Evolutionary conservation across 179 eudicot genomes (phyloP).

Genomic region (Heliamphora pulchella): DNA sequence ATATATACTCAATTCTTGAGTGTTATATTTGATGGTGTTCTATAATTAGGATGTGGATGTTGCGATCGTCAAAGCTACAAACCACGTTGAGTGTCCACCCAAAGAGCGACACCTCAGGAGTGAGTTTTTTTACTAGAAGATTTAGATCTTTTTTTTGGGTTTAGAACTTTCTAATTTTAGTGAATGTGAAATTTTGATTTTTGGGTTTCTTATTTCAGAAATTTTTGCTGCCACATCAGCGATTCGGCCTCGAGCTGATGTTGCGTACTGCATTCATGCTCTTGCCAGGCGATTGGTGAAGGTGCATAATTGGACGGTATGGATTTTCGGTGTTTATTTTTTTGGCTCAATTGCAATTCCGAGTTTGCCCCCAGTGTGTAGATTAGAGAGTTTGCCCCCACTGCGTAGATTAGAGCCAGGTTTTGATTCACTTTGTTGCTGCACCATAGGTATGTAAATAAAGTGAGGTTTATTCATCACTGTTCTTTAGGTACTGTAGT

Average conservation of each 20-base stretch:
- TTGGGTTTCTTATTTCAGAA: slow-evolving; percentile 35
- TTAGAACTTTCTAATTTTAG: slow-evolving; percentile 10
- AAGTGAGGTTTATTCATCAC: neutral
- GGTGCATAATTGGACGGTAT: slow-evolving; percentile 92
- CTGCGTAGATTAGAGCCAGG: no score
- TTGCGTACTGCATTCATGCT: slow-evolving; percentile 75
- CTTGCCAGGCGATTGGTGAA: slow-evolving; percentile 73
- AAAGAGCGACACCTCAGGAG: slow-evolving; percentile 91
- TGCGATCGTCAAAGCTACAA: slow-evolving; percentile 93
- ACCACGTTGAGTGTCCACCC: slow-evolving; percentile 93
- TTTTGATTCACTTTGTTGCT: no score
- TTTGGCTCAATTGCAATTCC: neutral
- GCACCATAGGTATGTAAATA: neutral
- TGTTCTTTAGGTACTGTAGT: neutral
- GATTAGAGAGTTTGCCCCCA: no score
- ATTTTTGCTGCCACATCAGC: slow-evolving; percentile 70
- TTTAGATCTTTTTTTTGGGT: slow-evolving; percentile 9
- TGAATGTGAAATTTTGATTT: slow-evolving; percentile 6
- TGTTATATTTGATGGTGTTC: neutral
- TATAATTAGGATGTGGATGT: slow-evolving; percentile 78
- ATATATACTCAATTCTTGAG: neutral
- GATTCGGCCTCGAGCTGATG: slow-evolving; percentile 79
- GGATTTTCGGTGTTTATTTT: neutral
- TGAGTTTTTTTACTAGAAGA: slow-evolving; percentile 31
- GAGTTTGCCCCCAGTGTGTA: neutral